Conservation (phyloP, 495 filamentous ascomycete species). For the Usnea hakonensis region DNA sequence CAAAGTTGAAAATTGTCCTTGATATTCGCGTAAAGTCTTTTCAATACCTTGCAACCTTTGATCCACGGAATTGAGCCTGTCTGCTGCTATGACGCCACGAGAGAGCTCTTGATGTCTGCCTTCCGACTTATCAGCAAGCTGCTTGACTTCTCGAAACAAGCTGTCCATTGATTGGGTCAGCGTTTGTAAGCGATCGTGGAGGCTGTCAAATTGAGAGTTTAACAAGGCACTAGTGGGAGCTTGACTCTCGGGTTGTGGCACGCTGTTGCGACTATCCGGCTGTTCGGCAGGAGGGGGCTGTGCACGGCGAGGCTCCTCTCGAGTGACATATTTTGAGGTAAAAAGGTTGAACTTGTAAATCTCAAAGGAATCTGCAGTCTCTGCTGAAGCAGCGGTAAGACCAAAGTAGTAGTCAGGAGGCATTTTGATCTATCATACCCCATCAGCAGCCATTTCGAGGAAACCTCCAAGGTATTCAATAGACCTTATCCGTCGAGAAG, state of each 20-base stretch:
- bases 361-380: constrained; percentile 91
- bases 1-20: constrained; percentile 58
- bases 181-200: constrained; percentile 71
- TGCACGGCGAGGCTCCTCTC: constrained; percentile 33
- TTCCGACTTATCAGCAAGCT: constrained; percentile 36
- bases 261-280: constrained; percentile 18
- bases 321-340: constrained; percentile 18
- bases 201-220: constrained; percentile 63
- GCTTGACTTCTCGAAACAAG: constrained; percentile 56
- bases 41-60: constrained; percentile 53
- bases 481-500: constrained; percentile 71
- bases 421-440: constrained; percentile 49
- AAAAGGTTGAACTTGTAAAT: constrained; percentile 72
- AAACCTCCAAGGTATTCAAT: background rate
- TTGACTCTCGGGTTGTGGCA: constrained; percentile 34
- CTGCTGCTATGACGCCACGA: constrained; percentile 38
- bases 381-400: constrained; percentile 77
- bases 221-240: constrained; percentile 42
- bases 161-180: constrained; percentile 64
- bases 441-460: background rate
- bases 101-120: constrained; percentile 52
- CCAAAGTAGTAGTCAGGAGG: constrained; percentile 80
- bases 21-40: constrained; percentile 57
- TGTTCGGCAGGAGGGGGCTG: constrained; percentile 33
- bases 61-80: constrained; percentile 49